Percentiles rank a stretch among this genome's conserved stretches.
These are phyloP conservation scores for Catharanthus roseus DNA, from an alignment of 257 asterid species.

Conservation along the genomic window DNA sequence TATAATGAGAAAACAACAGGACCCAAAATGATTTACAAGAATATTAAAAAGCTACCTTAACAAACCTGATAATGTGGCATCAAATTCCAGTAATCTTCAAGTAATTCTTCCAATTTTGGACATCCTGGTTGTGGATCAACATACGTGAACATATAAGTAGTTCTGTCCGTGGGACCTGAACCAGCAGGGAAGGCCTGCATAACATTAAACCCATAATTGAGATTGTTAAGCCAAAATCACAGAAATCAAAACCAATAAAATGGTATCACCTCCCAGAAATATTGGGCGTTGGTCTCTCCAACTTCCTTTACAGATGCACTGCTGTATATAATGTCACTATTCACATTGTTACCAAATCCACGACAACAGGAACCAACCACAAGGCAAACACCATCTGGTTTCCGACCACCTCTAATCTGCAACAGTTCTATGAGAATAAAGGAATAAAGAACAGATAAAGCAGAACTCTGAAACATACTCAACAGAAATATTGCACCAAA, in stretches of 20 bases:
- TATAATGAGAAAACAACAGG: not conserved
- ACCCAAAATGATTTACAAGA: not conserved
- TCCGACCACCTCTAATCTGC: constrained; percentile 83
- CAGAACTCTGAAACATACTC: not conserved
- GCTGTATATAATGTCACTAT: constrained; percentile 82
- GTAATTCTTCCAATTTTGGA: constrained; percentile 78
- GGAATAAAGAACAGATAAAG: constrained; percentile 20
- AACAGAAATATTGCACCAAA: not conserved
- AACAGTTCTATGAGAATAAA: constrained; percentile 26
- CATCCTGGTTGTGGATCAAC: constrained; percentile 76
- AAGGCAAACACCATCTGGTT: constrained; percentile 93
- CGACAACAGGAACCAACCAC: constrained; percentile 94
- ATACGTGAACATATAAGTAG: constrained; percentile 95
- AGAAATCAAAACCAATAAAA: not conserved
- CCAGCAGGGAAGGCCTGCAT: constrained; percentile 96
- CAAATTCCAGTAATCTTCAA: constrained; percentile 91
- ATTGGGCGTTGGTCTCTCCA: constrained; percentile 71
- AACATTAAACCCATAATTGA: constrained; percentile 9
- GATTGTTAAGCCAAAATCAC: not conserved
- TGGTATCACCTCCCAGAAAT: constrained; percentile 85
- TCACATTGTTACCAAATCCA: constrained; percentile 64
- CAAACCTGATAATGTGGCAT: constrained; percentile 89
- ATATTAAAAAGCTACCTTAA: not conserved
- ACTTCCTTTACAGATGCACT: constrained; percentile 63
- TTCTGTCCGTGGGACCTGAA: constrained; percentile 75